Percentiles rank a stretch among this genome's conserved stretches.
Conservation (phyloP, 2,329 filamentous ascomycete species). For the Clarireedia hainanense region DNA sequence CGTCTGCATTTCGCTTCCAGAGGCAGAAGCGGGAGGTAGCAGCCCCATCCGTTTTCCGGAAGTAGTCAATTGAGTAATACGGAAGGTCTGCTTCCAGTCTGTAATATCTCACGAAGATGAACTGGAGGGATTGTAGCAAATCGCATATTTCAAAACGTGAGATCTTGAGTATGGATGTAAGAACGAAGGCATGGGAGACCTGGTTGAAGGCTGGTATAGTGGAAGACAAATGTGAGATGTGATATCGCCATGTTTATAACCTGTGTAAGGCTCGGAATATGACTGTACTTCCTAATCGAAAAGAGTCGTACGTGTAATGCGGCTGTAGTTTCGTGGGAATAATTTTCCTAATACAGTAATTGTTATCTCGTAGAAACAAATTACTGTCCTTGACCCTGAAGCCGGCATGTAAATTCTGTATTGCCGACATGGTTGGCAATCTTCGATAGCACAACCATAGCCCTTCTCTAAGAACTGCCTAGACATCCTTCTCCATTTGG, state of each 20-base stretch:
- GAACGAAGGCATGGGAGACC: background rate
- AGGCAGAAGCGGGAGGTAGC: background rate
- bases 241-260: background rate
- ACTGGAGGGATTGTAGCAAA: background rate
- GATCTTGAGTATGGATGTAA: background rate
- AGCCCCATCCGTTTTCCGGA: background rate
- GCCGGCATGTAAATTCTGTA: background rate
- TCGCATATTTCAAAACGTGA: background rate
- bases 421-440: background rate
- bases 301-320: background rate
- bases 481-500: constrained; percentile 1
- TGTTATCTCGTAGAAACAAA: background rate
- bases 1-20: background rate
- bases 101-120: background rate
- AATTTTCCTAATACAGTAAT: background rate
- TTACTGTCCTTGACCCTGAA: background rate
- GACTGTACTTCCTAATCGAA: background rate
- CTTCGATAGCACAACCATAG: background rate
- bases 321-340: background rate
- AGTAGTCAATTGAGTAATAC: background rate
- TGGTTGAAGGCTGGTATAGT: background rate
- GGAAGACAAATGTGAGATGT: background rate
- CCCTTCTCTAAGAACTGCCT: background rate
- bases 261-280: background rate
- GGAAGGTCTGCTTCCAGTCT: background rate